Percentiles rank a stretch among this genome's conserved stretches.
phyloP scores from a whole-genome alignment of 805 yeast genomes.

The Tetrapisispora taiwanensis region DNA sequence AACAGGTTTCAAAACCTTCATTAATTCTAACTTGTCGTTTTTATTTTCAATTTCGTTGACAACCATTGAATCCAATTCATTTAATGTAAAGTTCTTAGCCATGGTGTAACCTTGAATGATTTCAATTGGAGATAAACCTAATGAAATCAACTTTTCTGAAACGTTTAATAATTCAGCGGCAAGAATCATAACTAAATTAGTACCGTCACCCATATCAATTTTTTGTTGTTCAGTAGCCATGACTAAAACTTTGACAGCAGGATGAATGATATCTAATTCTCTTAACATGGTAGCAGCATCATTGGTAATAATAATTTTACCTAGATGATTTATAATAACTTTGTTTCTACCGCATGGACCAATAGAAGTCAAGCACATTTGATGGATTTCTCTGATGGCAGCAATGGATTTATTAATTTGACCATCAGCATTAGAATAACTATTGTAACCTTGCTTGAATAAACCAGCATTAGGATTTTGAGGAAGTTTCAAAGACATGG shows the following conservation, averaged over 20 bases:
- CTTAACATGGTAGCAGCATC: conserved; percentile 97
- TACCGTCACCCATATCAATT: conserved; percentile 92
- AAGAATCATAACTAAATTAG: conserved; percentile 80
- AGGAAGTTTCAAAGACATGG: conserved; percentile 88
- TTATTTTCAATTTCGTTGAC: conserved; percentile 45
- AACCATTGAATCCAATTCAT: conserved; percentile 55
- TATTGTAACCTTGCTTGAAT: conserved; percentile 90
- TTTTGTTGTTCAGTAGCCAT: conserved; percentile 98
- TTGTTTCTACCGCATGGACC: conserved; percentile 98
- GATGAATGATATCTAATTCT: conserved; percentile 91
- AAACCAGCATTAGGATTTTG: conserved; percentile 87
- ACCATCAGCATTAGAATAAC: conserved; percentile 83
- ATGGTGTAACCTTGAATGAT: conserved; percentile 85
- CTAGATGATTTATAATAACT: conserved; percentile 81
- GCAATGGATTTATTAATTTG: conserved; percentile 86
- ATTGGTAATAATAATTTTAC: conserved; percentile 80
- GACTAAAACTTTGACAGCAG: conserved; percentile 89
- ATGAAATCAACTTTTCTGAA: conserved; percentile 71
- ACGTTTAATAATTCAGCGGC: conserved; percentile 87
- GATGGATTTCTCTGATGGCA: conserved; percentile 88
- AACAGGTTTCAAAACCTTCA: conserved; percentile 74
- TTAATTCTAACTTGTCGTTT: conserved; percentile 42
- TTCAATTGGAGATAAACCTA: conserved; percentile 87
- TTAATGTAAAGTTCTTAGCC: conserved; percentile 68
- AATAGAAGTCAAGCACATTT: conserved; percentile 85